Evolutionary conservation across 148 eudicot genomes (phyloP).

Genomic region (Arctostaphylos glauca): DNA sequence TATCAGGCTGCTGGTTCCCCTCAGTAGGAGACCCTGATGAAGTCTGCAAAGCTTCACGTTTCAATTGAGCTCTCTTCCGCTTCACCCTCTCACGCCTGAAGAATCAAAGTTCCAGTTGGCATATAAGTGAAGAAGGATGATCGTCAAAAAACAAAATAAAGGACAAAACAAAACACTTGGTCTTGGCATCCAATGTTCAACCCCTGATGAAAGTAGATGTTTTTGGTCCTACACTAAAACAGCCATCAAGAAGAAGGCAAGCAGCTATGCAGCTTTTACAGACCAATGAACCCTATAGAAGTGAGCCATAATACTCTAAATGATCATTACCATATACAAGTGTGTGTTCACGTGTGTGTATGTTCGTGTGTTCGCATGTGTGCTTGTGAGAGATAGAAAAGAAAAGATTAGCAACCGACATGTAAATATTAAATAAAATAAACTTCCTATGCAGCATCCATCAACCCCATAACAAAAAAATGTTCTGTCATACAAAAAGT

Average conservation of each 20-base stretch:
- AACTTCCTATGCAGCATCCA: not conserved
- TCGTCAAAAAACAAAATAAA: not conserved
- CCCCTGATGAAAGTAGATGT: not conserved
- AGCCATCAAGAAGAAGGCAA: not conserved
- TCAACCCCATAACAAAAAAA: not conserved
- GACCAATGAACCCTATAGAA: not conserved
- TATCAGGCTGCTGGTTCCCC: constrained; percentile 56
- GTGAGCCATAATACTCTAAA: not conserved
- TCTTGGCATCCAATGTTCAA: not conserved
- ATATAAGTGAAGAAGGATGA: not conserved
- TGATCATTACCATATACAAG: not conserved
- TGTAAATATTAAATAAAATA: not conserved
- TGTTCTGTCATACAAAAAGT: not conserved
- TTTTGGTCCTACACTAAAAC: not conserved
- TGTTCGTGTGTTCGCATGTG: not conserved
- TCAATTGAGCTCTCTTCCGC: constrained; percentile 71
- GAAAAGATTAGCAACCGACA: not conserved
- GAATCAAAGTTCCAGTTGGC: constrained; percentile 1
- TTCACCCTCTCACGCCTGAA: constrained; percentile 94
- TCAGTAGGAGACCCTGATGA: constrained; percentile 29
- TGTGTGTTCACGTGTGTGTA: not conserved
- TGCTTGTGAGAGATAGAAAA: not conserved
- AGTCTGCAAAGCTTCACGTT: constrained; percentile 38
- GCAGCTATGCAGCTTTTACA: constrained; percentile 2
- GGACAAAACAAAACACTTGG: not conserved